Evolutionary conservation across 176 grass and related monocot genomes (phyloP).

Genomic region (Oryza punctata): DNA sequence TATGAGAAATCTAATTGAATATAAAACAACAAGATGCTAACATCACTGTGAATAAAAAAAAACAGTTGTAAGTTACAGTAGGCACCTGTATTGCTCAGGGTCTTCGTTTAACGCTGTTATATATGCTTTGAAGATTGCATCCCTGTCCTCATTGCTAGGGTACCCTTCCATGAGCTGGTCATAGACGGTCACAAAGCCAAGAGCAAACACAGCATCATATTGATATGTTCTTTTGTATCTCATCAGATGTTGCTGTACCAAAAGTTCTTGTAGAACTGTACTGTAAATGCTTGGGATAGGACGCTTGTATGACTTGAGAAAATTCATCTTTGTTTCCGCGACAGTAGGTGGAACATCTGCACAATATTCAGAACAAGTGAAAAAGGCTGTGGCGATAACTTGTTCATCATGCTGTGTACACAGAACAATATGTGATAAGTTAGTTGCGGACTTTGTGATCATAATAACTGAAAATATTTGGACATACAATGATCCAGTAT

Average conservation of each 20-base stretch:
- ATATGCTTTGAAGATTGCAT: slow-evolving; percentile 82
- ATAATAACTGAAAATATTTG: background rate
- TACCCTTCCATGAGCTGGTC: slow-evolving; percentile 98
- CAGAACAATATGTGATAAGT: background rate
- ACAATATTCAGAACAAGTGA: slow-evolving; percentile 38
- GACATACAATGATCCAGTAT: background rate
- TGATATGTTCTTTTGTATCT: slow-evolving; percentile 97
- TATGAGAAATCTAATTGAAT: background rate
- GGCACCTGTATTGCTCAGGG: slow-evolving; percentile 75
- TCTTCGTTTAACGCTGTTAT: slow-evolving; percentile 86
- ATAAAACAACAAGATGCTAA: slow-evolving; percentile 9
- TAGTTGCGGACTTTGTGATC: background rate
- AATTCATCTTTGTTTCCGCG: slow-evolving; percentile 80
- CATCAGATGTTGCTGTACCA: slow-evolving; percentile 96
- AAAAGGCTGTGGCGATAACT: slow-evolving; percentile 4
- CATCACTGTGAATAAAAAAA: slow-evolving; percentile 11
- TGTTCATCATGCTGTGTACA: background rate
- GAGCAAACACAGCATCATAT: slow-evolving; percentile 90
- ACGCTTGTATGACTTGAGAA: slow-evolving; percentile 87
- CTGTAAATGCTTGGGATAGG: slow-evolving; percentile 99
- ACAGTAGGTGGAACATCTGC: slow-evolving; percentile 86
- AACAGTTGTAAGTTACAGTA: slow-evolving; percentile 19
- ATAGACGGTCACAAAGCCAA: slow-evolving; percentile 93
- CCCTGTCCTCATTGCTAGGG: slow-evolving; percentile 71
- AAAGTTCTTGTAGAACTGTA: slow-evolving; percentile 81